Evolutionary conservation across 108 stramenopile genomes (phyloP).

Genomic region (Craspedostauros australis): DNA sequence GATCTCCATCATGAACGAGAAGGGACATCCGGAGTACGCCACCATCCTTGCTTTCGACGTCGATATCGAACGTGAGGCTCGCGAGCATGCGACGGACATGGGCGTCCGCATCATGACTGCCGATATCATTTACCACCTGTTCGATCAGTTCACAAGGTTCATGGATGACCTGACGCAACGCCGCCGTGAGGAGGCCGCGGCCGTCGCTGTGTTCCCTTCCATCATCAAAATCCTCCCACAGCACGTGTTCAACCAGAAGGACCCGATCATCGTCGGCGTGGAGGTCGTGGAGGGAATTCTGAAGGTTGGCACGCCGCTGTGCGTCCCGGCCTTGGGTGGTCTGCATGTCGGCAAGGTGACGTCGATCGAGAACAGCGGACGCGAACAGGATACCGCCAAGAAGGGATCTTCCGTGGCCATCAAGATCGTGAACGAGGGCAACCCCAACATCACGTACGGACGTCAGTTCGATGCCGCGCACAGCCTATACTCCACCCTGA

Average conservation of each 20-base stretch:
- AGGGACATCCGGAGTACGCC: conserved; percentile 91
- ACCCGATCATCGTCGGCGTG: conserved; percentile 97
- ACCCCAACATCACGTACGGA: conserved; percentile 96
- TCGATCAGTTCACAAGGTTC: conserved; percentile 94
- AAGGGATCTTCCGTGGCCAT: conserved; percentile 90
- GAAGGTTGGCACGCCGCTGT: conserved; percentile 96
- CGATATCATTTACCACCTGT: conserved; percentile 99
- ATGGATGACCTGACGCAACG: conserved; percentile 79
- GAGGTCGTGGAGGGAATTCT: conserved; percentile 94
- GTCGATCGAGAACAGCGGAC: conserved; percentile 90
- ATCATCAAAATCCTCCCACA: conserved; percentile 92
- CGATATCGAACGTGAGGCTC: conserved; percentile 87
- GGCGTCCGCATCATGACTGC: conserved; percentile 97
- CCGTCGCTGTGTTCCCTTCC: conserved; percentile 85
- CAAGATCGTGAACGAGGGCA: conserved; percentile 89
- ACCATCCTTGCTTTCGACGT: conserved; percentile 98
- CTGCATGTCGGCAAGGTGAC: conserved; percentile 91
- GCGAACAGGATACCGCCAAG: conserved; percentile 82
- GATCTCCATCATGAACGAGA: conserved; percentile 98
- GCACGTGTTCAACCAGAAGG: conserved; percentile 97
- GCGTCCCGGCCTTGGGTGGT: conserved; percentile 88
- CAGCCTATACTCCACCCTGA: conserved; percentile 86
- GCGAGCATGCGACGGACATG: conserved; percentile 86
- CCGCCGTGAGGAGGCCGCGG: conserved; percentile 77
- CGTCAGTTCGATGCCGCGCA: conserved; percentile 95